These are phyloP conservation scores for Wickerhamomyces sydowiorum DNA, from an alignment of 805 yeast genomes.

Conservation along the genomic window DNA sequence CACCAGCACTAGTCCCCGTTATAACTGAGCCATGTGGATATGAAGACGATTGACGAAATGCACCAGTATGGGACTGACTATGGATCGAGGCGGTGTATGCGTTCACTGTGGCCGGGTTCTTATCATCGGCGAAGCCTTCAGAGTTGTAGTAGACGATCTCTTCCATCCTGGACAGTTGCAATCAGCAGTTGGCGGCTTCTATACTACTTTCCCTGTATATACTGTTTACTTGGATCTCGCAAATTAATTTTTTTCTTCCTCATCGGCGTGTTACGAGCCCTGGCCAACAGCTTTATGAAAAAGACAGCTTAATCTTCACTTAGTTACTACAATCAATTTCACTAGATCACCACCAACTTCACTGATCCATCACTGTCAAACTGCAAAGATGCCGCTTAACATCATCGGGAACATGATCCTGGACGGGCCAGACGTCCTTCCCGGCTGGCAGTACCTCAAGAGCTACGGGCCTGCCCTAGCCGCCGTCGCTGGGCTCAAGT, in stretches of 20 bases:
- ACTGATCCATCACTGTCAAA: no score
- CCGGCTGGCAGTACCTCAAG: constrained; percentile 62
- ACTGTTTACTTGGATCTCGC: no score
- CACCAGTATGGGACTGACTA: constrained; percentile 34
- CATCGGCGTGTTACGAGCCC: background rate
- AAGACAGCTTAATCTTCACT: no score
- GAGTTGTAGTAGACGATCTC: constrained; percentile 44
- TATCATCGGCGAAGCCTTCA: constrained; percentile 37
- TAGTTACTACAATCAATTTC: no score
- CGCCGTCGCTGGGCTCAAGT: constrained; percentile 47
- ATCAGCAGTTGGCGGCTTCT: no score
- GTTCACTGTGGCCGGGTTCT: constrained; percentile 36
- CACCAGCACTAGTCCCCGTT: constrained; percentile 34
- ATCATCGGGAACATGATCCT: constrained; percentile 60
- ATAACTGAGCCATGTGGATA: constrained; percentile 43
- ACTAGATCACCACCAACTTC: no score
- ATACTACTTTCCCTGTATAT: background rate
- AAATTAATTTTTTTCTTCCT: background rate
- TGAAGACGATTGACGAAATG: constrained; percentile 43
- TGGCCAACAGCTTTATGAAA: no score
- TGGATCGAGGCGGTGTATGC: constrained; percentile 38
- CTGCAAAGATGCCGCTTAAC: constrained; percentile 81
- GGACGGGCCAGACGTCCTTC: constrained; percentile 73
- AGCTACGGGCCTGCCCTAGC: constrained; percentile 51
- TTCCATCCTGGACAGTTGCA: no score